Base-by-base conservation (phyloP, 2,329 filamentous ascomycete genomes). In the Fusarium zealandicum region DNA sequence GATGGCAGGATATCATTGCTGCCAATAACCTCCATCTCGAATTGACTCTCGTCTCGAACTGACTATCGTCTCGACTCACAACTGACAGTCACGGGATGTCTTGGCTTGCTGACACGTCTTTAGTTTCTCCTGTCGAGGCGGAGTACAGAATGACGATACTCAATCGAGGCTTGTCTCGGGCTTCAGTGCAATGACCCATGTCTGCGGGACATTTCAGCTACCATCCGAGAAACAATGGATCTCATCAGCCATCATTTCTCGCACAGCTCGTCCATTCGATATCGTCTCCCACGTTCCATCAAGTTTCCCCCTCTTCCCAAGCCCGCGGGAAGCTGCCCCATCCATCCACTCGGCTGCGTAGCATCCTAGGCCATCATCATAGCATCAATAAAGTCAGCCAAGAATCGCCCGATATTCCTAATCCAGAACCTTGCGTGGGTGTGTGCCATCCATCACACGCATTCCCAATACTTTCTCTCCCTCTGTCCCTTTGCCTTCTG, bases 161-260 rank as follows among this genome's bases (percentile, higher is more conserved):
- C 22, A 25, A 28, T 31, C 37, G 36, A 58, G 22, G 31, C 46
- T 57, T 57, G 41, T 44, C 51, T 57, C 30, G 52, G 54, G 16
- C 36, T 56, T 25, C 36, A 47, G 38, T 42, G 43, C 27, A 47
- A 52, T n/a, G n/a, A n/a, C 36, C 37, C 46, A 52, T 52, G 28
- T 51, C 50, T 40, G 35, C 35, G 36, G 10, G 47, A 60, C 51
- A 49, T 61, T 36, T 27, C 36, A 53, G 28, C 39, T 45, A 35
- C 47, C 16, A 57, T 38, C 30, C 31, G 17, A 31, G 51, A 46
- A 60, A 52, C 57, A 57, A 58, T n/a, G n/a, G n/a, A n/a, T 37
- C 51, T 31, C 40, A 25, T 54, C 47, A 61, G 58, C 57, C 57
- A 61, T 61, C 57, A 61, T 61, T 61, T 61, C 58, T 61, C 25